These are phyloP conservation scores for Pyrus betulifolia DNA, from an alignment of 306 rosid genomes.

Conservation along the genomic window DNA sequence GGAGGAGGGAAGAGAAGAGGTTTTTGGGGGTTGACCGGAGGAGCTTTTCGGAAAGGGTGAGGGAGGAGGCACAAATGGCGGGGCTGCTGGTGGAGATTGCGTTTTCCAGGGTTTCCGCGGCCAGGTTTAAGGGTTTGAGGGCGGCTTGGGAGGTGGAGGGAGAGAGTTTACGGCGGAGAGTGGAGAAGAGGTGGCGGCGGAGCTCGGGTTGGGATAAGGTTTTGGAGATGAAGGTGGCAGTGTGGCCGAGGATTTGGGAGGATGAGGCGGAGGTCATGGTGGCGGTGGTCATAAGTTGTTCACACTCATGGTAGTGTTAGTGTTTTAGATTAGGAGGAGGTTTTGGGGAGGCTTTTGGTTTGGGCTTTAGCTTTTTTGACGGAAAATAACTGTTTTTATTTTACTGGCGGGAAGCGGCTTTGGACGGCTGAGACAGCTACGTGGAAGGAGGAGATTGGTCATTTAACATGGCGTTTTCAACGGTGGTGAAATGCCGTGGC, in stretches of 20 bases:
- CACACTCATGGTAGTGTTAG: neutral
- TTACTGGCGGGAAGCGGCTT: constrained; percentile 12
- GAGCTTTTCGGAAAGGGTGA: constrained; percentile 55
- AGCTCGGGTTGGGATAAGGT: constrained; percentile 37
- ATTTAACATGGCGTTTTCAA: neutral
- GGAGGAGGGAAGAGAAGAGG: constrained; percentile 52
- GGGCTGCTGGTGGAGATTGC: constrained; percentile 39
- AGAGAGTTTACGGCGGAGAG: constrained; percentile 21
- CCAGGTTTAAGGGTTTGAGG: constrained; percentile 47
- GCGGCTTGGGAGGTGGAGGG: constrained; percentile 15
- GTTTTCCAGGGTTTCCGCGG: constrained; percentile 45
- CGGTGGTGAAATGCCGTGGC: neutral
- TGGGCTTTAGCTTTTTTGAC: constrained; percentile 13
- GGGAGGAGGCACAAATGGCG: constrained; percentile 40
- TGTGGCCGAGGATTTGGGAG: constrained; percentile 45
- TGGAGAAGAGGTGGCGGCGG: constrained; percentile 40
- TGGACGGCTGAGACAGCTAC: constrained; percentile 37
- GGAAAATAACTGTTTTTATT: constrained; percentile 19
- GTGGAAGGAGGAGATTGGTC: constrained; percentile 3
- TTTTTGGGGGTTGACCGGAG: constrained; percentile 41
- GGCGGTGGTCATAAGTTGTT: constrained; percentile 22
- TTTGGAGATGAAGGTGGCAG: constrained; percentile 38
- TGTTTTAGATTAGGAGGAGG: neutral
- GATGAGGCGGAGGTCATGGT: constrained; percentile 29
- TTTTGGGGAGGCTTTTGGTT: neutral